Conservation (phyloP, 768 basidiomycete species). For the Auriscalpium vulgare region DNA sequence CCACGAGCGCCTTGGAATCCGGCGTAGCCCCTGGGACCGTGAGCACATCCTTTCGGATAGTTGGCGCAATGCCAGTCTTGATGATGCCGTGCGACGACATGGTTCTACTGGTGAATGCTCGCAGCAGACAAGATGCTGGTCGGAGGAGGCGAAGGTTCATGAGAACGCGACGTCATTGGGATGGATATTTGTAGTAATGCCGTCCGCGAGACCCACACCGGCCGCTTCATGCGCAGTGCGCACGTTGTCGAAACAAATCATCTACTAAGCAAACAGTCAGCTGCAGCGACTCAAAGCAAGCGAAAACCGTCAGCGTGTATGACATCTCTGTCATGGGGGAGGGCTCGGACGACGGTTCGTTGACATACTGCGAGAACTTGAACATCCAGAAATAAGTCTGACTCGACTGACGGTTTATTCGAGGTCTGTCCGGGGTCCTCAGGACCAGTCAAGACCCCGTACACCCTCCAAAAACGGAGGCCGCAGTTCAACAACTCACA, state of each 20-base stretch:
- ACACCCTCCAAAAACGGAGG: too few relatives aligned
- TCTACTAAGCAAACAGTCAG: not conserved
- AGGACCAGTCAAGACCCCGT: too few relatives aligned
- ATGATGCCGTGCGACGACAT: not conserved
- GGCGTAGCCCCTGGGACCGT: slow-evolving; percentile 39
- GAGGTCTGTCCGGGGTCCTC: too few relatives aligned
- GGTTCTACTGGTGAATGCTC: not conserved
- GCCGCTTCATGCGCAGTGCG: not conserved
- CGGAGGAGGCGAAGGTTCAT: not conserved
- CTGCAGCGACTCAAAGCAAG: too few relatives aligned
- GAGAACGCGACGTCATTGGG: not conserved
- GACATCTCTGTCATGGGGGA: not conserved
- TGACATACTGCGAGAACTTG: too few relatives aligned
- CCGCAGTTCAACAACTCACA: too few relatives aligned
- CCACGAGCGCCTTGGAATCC: slow-evolving; percentile 32
- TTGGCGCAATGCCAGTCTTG: slow-evolving; percentile 7
- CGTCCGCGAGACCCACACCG: not conserved
- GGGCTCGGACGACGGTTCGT: too few relatives aligned
- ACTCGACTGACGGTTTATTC: too few relatives aligned
- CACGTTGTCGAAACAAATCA: not conserved
- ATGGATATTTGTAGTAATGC: not conserved
- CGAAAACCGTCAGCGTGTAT: not conserved
- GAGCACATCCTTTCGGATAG: slow-evolving; percentile 31
- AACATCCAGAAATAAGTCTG: too few relatives aligned
- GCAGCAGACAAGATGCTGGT: not conserved